Percentiles rank a stretch among this genome's conserved stretches.
phyloP scores from a whole-genome alignment of 2,329 filamentous ascomycete species.

The Hyphodiscus sp. region DNA sequence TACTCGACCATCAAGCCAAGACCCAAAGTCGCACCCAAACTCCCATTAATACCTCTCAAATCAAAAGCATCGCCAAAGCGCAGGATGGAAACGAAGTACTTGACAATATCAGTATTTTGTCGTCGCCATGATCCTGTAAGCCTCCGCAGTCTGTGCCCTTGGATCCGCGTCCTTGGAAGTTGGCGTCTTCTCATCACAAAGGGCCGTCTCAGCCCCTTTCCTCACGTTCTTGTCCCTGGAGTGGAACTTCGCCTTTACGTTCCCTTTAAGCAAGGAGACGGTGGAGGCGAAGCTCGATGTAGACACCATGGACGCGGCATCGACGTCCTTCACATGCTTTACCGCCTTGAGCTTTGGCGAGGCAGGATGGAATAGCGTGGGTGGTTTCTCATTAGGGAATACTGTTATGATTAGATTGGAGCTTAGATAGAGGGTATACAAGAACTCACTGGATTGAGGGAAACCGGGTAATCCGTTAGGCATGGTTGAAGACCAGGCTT shows the following conservation, averaged over 20 bases:
- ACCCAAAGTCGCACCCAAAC: not conserved
- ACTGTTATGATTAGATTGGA: constrained; percentile 8
- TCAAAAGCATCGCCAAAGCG: constrained; percentile 5
- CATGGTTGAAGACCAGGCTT: not conserved
- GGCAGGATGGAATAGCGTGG: constrained; percentile 20
- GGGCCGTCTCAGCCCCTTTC: constrained; percentile 7
- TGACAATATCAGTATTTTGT: constrained; percentile 6
- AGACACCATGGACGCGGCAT: constrained; percentile 21
- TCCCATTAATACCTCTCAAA: not conserved
- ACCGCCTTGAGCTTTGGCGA: constrained; percentile 18
- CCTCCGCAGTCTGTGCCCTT: constrained; percentile 17
- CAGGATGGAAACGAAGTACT: not conserved
- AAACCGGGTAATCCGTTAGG: constrained; percentile 11
- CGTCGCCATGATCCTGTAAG: constrained; percentile 19
- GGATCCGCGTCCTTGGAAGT: no score
- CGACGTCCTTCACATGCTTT: constrained; percentile 13
- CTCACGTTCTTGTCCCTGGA: constrained; percentile 11
- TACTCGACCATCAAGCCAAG: not conserved
- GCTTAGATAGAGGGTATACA: not conserved
- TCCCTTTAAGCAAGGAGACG: constrained; percentile 19
- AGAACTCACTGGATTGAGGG: not conserved
- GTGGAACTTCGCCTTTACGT: constrained; percentile 17
- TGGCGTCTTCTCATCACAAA: not conserved
- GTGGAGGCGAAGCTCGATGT: constrained; percentile 23
- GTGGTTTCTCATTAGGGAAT: constrained; percentile 19